Base-by-base conservation (phyloP, 257 asterid species). In the Solanum appendiculatum region DNA sequence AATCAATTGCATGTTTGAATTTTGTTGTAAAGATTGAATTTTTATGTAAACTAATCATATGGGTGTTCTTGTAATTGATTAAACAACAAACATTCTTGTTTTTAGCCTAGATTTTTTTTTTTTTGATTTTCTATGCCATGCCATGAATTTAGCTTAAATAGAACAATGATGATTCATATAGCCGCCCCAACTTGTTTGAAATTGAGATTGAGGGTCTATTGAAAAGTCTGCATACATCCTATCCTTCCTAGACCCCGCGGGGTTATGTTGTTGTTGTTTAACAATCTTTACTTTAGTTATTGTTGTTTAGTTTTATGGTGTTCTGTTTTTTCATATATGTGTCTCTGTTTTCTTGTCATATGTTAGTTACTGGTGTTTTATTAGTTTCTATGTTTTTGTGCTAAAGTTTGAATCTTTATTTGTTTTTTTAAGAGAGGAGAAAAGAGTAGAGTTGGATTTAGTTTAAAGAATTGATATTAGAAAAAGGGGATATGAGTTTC, bases 401-500 rank as follows among this genome's bases (percentile, higher is more conserved):
- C 81, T 10, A 36, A 85, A 85, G 27, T 18, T 66, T 66, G 15
- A 51, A 39, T 85, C 82, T 85, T 66, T 64, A 16, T 27, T 66
- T 39, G 12, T 34, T 85, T 63, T 63, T 83, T 16, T 72, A n/a
- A 44, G 63, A 42, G 63, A 25, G 25, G 39, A 42, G 80, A 34
- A n/a, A n/a, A 48, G 39, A 25, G 23, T 78, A 42, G 39, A 42
- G 46, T 8, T 78, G 16, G 37, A 77, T 77, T n/a, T 5, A 7
- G 15, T 78, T 39, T 39, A 40, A 84, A 36, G 72, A 84, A 69
- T n/a, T 84, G 72, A n/a, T 85, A 23, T 10, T 33, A 7, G 83
- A 20, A 33, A 33, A n/a, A 56, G 69, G 23, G 66, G 86, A 87
- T 25, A 94, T 96, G 98, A 93, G 94, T 92, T 92, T 87, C 89